Base-by-base conservation (phyloP, 108 stramenopile genomes). In the Chaetoceros muelleri region DNA sequence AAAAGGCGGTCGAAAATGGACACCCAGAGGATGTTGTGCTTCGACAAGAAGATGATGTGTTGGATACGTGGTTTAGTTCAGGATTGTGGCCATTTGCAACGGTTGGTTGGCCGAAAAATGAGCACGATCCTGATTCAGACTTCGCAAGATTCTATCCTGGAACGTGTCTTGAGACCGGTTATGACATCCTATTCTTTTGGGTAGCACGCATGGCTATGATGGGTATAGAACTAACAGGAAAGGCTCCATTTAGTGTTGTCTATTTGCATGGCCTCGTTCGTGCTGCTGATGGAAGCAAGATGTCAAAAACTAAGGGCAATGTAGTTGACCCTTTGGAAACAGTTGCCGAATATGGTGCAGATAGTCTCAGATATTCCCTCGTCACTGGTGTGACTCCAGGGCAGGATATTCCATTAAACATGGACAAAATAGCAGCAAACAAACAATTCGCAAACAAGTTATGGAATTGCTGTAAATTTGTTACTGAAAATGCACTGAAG, bases 151-250 rank as follows among this genome's bases (percentile, higher is more conserved):
- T 95, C 66, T 99, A 96, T 61, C 96, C 98, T 24, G 81, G 85
- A 21, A 84, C 95, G 2, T 88, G 82, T 55, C 74, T 99, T 55
- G 98, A 99, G 70, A 99, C 98, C 1, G 98, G 98, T 18, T 95
- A 96, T 58, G 98, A 99, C 74, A 99, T 99, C 61, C 62, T 99
- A 3, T 99, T 99, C 75, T 99, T 99, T 68, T 99, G 98, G 98
- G 98, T 99, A n/a, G 98, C 98, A 28, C 80, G 97, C 48, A 96
- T 96, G 98, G 97, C 89, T 48, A 98, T 97, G 95, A 81, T 99
- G 80, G 94, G 97, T 46, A 66, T 95, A 22, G 93, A 96, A 64
- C 61, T 89, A 44, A 87, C 92, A 19, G 93, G 81, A 0, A 77
- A 93, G 46, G 74, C 79, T 60, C 98, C 98, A n/a, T 99, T 99